These are phyloP conservation scores for Dicorynia guianensis DNA, from an alignment of 306 rosid genomes.

Conservation along the genomic window DNA sequence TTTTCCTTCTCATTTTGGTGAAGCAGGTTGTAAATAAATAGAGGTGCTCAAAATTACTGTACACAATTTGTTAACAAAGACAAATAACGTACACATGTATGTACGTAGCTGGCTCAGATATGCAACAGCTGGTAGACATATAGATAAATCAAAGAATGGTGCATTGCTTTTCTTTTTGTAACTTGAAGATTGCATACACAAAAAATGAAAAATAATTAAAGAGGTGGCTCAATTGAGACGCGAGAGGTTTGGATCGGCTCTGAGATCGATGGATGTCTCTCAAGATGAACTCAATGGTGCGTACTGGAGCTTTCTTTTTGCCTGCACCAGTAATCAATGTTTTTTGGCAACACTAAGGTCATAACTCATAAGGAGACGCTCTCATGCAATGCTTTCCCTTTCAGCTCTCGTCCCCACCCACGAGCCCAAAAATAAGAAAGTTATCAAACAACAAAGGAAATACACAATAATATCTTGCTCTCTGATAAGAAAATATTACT, in stretches of 20 bases:
- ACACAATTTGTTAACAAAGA: too few species aligned
- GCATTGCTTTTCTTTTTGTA: background rate
- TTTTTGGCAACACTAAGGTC: slow-evolving; percentile 50
- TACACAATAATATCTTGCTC: background rate
- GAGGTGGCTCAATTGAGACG: slow-evolving; percentile 3
- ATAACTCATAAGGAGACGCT: background rate
- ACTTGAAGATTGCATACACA: background rate
- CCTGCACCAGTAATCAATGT: slow-evolving; percentile 56
- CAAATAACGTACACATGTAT: too few species aligned
- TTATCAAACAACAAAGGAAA: background rate
- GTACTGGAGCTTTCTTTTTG: slow-evolving; percentile 48
- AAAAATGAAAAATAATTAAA: background rate
- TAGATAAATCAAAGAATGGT: background rate
- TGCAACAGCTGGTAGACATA: too few species aligned
- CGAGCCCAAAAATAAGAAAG: background rate
- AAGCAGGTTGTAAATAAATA: too few species aligned
- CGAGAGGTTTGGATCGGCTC: slow-evolving; percentile 6
- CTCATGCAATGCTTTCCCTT: slow-evolving; percentile 1
- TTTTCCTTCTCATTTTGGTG: too few species aligned
- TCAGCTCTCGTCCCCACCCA: slow-evolving; percentile 22
- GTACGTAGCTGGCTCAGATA: too few species aligned
- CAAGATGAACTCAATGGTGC: slow-evolving; percentile 30
- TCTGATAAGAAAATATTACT: too few species aligned
- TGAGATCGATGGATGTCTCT: background rate
- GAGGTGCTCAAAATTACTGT: too few species aligned